phyloP scores from a whole-genome alignment of 768 basidiomycete genomes.

The Rossbeevera mucosa region DNA sequence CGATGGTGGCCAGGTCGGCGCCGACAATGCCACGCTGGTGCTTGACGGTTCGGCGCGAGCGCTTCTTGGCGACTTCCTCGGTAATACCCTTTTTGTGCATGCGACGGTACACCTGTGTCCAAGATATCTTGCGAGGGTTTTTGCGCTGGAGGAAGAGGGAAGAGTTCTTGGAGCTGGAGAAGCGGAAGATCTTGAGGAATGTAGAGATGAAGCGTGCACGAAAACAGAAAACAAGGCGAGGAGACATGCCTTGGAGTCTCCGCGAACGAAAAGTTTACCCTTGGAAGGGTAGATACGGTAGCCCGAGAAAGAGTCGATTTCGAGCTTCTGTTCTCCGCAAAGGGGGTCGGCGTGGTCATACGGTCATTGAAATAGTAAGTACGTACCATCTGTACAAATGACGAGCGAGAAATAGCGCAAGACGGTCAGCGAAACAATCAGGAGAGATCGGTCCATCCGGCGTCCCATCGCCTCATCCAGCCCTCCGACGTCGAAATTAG shows the following conservation, averaged over 20 bases:
- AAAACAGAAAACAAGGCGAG: too few relatives aligned
- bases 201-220: neutral
- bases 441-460: slow-evolving; percentile 36
- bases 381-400: slow-evolving; percentile 25
- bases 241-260: slow-evolving; percentile 82
- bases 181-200: slow-evolving; percentile 80
- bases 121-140: slow-evolving; percentile 99
- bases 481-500: slow-evolving; percentile 20
- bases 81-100: slow-evolving; percentile 99
- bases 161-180: slow-evolving; percentile 85
- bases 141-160: slow-evolving; percentile 99
- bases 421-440: slow-evolving; percentile 16
- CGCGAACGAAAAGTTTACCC: slow-evolving; percentile 93
- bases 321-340: slow-evolving; percentile 71
- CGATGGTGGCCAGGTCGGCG: slow-evolving; percentile 87
- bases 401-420: neutral
- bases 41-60: slow-evolving; percentile 94
- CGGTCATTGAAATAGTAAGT: neutral
- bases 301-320: slow-evolving; percentile 97
- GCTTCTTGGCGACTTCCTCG: slow-evolving; percentile 99
- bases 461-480: slow-evolving; percentile 38
- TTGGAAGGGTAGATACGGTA: slow-evolving; percentile 97
- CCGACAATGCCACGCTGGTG: slow-evolving; percentile 98
- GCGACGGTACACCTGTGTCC: slow-evolving; percentile 90
- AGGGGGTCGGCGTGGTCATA: neutral